Percentiles rank a stretch among this genome's conserved stretches.
phyloP scores from a whole-genome alignment of 169 alveolate genomes.

The Theileria orientalis region DNA sequence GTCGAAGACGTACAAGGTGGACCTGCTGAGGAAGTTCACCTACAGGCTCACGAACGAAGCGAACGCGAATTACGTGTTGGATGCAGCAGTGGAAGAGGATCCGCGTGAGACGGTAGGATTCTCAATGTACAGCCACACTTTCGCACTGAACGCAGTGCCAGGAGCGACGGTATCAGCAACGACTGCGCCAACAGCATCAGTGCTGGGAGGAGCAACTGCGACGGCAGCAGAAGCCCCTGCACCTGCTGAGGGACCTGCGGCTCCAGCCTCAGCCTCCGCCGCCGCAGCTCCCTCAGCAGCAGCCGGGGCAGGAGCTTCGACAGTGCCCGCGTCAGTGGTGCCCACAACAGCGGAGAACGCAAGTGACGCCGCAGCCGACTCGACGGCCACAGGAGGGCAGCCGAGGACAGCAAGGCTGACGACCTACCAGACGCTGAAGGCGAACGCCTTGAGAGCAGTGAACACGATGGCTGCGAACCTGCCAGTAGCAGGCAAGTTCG shows the following conservation, averaged over 20 bases:
- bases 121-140: neutral
- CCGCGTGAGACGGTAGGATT: neutral
- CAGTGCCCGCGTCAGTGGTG: neutral
- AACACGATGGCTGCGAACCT: neutral
- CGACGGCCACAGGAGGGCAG: neutral
- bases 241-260: neutral
- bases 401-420: neutral
- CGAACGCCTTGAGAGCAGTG: constrained; percentile 2
- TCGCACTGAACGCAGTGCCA: neutral
- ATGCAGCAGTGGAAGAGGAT: neutral
- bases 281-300: neutral
- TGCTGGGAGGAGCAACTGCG: neutral
- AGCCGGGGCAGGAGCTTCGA: neutral
- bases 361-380: neutral
- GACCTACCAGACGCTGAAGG: constrained; percentile 6
- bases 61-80: neutral
- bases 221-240: neutral
- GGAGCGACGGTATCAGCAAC: neutral
- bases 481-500: constrained; percentile 2
- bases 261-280: neutral
- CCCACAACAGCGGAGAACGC: neutral
- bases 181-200: neutral
- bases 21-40: constrained; percentile 3
- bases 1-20: constrained; percentile 1
- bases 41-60: neutral